Evolutionary conservation across 768 basidiomycete species (phyloP).

Genomic region (Rhodotorula taiwanensis): DNA sequence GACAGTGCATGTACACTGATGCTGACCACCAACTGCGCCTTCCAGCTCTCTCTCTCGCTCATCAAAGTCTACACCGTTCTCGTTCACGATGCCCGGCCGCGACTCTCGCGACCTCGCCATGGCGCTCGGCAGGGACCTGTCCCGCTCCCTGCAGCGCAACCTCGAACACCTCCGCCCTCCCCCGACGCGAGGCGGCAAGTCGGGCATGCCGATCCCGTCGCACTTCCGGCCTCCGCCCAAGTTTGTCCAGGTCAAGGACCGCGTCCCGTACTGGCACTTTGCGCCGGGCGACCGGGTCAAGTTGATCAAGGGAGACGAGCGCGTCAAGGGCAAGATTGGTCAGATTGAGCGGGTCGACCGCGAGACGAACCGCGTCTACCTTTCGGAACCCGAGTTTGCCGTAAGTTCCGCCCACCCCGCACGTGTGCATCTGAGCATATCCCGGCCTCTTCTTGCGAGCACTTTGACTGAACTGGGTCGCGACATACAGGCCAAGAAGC

Average conservation of each 20-base stretch:
- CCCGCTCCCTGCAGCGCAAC: conserved; percentile 30
- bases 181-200: conserved; percentile 30
- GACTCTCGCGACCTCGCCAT: neutral
- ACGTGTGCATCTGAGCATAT: too few relatives aligned
- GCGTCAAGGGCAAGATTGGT: conserved; percentile 32
- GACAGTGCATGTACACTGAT: too few relatives aligned
- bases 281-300: conserved; percentile 36
- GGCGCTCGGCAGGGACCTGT: conserved; percentile 13
- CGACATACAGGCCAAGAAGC: conserved; percentile 28
- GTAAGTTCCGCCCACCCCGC: conserved; percentile 21
- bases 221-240: conserved; percentile 28
- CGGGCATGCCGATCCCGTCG: conserved; percentile 31
- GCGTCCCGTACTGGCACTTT: conserved; percentile 39
- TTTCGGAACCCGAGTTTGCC: conserved; percentile 34
- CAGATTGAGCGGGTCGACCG: conserved; percentile 35
- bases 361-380: conserved; percentile 33
- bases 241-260: conserved; percentile 39
- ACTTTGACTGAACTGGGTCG: too few relatives aligned
- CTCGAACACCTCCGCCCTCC: conserved; percentile 30
- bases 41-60: too few relatives aligned
- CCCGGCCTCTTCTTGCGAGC: too few relatives aligned
- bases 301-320: conserved; percentile 29
- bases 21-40: too few relatives aligned
- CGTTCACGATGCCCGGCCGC: too few relatives aligned
- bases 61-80: too few relatives aligned